A percentile compares a stretch with the other conserved stretches of the same genome.
Evolutionary conservation across 441 rosid genomes (phyloP).

Genomic region (Euphorbia schlechtendalii): DNA sequence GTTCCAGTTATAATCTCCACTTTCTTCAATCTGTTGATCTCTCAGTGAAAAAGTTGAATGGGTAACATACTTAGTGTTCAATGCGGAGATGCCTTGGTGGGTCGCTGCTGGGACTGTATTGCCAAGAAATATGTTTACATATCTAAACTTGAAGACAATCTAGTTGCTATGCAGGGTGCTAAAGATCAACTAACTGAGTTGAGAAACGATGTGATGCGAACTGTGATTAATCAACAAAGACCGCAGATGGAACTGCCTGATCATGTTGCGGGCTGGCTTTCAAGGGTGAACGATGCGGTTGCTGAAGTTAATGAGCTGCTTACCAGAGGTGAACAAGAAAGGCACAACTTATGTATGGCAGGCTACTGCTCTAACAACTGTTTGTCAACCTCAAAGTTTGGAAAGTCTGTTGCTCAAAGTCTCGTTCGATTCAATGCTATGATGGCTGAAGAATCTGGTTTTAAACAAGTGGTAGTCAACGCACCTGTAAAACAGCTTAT

Average conservation of each 20-base stretch:
- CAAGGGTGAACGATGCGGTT: neutral
- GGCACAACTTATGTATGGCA: neutral
- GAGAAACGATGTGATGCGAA: neutral
- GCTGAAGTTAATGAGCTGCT: neutral
- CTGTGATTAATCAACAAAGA: too few species aligned
- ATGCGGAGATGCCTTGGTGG: neutral
- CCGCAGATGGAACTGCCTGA: too few species aligned
- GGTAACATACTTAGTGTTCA: neutral
- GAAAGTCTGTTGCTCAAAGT: neutral
- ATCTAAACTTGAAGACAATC: neutral
- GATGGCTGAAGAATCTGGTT: too few species aligned
- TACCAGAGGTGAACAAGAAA: neutral
- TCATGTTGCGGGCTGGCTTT: neutral
- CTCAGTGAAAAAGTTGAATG: too few species aligned
- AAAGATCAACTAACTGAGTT: neutral
- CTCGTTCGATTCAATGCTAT: neutral
- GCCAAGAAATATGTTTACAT: too few species aligned
- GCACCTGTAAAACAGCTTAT: too few species aligned
- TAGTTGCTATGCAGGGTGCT: neutral
- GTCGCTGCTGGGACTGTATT: neutral
- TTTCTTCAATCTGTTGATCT: too few species aligned
- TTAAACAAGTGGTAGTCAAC: neutral
- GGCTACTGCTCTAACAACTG: neutral
- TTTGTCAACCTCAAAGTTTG: neutral
- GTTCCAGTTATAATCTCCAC: too few species aligned